Evolutionary conservation across 2,329 filamentous ascomycete genomes (phyloP), one percentile per base, ranked within the genome.

Genomic region (Botrytis fragariae): DNA sequence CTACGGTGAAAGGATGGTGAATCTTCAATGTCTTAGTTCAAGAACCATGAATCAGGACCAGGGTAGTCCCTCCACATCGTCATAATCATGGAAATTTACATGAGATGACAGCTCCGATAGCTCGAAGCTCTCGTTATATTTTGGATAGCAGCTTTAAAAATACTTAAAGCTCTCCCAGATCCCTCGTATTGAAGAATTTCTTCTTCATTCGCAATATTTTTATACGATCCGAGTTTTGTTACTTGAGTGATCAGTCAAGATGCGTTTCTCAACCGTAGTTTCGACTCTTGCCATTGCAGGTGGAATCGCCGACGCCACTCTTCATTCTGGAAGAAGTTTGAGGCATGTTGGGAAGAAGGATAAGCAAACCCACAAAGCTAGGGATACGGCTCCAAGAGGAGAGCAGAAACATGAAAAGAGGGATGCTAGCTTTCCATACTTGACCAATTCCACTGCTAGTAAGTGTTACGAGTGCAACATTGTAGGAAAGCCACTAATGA

Each of bases 231-330:
- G n/a, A 69, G 39, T 69, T 61, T 60, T 8, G 39, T 67, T 61
- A 45, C 63, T 48, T 25, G 42, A 42, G 62, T 61, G 45, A 63
- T 64, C 67, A 39, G 57, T 37, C 67, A 73, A 73, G 54, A 73
- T 73, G 72, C 72, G 67, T 71, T 73, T 73, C 67, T 73, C 67
- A 64, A 73, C 37, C 12, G 61, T 45, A 39, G 37, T 73, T 73
- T 71, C 72, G 10, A 59, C 57, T 22, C 65, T 73, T 63, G 72
- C 67, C 22, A 59, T 73, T 44, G 72, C 67, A 71, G 59, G 59
- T 45, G 60, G 72, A 25, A 71, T 73, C 63, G 72, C 62, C 25
- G 59, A 71, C n/a, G 72, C 72, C 25, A 32, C 59, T 57, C 48
- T 64, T 18, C 63, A 32, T 39, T 72, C 71, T 20, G 65, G 65